Conservation (phyloP, 2,329 filamentous ascomycete genomes). For the Neospermospora avenae region DNA sequence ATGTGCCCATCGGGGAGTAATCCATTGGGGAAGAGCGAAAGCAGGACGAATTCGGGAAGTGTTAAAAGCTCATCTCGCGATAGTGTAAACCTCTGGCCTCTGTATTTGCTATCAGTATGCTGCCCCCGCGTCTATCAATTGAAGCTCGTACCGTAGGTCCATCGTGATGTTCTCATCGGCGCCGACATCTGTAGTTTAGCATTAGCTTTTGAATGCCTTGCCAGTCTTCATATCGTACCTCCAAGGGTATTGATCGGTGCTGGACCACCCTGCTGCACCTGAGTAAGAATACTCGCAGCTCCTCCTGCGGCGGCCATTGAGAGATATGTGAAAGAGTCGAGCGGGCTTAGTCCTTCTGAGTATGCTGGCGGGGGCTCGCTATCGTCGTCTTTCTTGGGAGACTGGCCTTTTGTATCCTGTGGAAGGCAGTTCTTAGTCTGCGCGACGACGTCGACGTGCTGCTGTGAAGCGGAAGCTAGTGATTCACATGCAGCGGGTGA, state of each 20-base stretch:
- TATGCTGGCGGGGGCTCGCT: constrained; percentile 94
- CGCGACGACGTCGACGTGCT: constrained; percentile 50
- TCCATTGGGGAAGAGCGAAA: constrained; percentile 98
- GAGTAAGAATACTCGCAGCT: constrained; percentile 97
- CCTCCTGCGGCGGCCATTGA: constrained; percentile 92
- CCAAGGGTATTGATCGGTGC: constrained; percentile 86
- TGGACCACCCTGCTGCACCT: constrained; percentile 87
- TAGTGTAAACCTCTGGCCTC: constrained; percentile 88
- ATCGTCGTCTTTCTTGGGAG: constrained; percentile 74
- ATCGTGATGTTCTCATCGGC: constrained; percentile 93
- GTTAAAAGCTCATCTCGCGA: constrained; percentile 94
- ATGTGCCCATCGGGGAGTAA: constrained; percentile 94
- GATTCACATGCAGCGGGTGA: constrained; percentile 41
- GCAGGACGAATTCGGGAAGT: constrained; percentile 90
- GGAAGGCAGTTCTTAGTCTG: constrained; percentile 85
- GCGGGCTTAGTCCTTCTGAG: constrained; percentile 88
- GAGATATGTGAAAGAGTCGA: constrained; percentile 89
- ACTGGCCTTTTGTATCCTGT: constrained; percentile 74
- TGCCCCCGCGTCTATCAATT: not conserved
- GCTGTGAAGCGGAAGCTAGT: constrained; percentile 29
- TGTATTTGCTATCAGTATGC: constrained; percentile 43
- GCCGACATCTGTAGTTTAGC: constrained; percentile 59
- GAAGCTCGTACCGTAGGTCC: constrained; percentile 73
- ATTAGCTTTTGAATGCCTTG: constrained; percentile 11
- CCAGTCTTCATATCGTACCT: constrained; percentile 51